Evolutionary conservation across 495 filamentous ascomycete genomes (phyloP), one percentile per base, ranked within the genome.

Genomic region (Podospora conica): DNA sequence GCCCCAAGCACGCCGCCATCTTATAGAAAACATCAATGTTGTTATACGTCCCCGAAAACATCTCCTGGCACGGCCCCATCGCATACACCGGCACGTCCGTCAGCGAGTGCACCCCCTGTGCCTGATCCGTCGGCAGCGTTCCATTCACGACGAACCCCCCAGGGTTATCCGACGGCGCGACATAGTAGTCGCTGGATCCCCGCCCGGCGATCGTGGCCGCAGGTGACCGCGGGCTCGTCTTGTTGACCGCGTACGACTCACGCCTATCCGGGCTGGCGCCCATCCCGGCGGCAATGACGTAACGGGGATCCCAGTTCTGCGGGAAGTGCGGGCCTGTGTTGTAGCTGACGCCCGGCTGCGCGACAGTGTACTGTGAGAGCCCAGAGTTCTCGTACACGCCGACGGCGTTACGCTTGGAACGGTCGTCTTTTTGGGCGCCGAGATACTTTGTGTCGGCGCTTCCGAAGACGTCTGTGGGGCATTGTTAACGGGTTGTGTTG

Each of bases 1-100:
- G 74, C 5, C 89, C 89, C 58, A 92, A 73, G 70, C 89, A 91
- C 54, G 79, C 80, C 1, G 89, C 88, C 68, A 91, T 89, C 70
- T 84, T 81, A 76, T 86, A 92, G 71, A 91, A 92, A 28, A 92
- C 78, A 63, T 92, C 89, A 54, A 88, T 84, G 65, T 85, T 88
- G 70, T 78, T 85, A 69, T 88, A 90, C 3, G 86, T 84, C 60
- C 89, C 89, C 3, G 84, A 84, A 75, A 91, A 92, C 11, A 79
- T 69, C 68, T 90, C 88, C 74, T 90, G 86, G 71, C 89, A 91
- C 4, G 89, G 89, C 0, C 89, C 89, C 76, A 81, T 79, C 0
- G 89, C 88, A 68, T 85, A 92, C 11, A 92, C 87, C 0, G 89
- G 87, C 55, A 92, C 89, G 72, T 92, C 89, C 0, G 89, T 92